phyloP scores from a whole-genome alignment of 106 monocot species.

The Acorus gramineus region DNA sequence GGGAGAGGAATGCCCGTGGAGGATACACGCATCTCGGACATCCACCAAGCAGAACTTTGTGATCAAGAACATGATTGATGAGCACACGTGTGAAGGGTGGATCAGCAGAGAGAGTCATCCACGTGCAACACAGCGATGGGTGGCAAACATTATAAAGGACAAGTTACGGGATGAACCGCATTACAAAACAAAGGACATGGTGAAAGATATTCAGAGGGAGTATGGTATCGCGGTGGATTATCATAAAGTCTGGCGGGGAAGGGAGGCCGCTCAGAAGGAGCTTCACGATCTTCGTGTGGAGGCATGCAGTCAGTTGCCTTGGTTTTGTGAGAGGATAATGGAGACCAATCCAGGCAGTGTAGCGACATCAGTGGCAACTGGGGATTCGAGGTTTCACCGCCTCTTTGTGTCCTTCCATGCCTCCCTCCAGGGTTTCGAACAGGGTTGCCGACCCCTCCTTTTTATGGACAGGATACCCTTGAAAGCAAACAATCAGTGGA shows the following conservation, averaged over 20 bases:
- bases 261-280: conserved; percentile 71
- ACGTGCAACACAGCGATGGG: conserved; percentile 79
- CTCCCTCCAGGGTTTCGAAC: conserved; percentile 72
- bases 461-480: conserved; percentile 62
- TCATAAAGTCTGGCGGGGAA: conserved; percentile 80
- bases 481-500: conserved; percentile 67
- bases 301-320: conserved; percentile 64
- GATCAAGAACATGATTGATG: conserved; percentile 69
- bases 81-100: conserved; percentile 54
- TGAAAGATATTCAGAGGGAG: conserved; percentile 72
- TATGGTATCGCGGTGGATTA: conserved; percentile 90
- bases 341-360: conserved; percentile 90
- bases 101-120: conserved; percentile 49
- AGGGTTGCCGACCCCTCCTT: conserved; percentile 74
- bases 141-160: conserved; percentile 93
- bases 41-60: conserved; percentile 50
- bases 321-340: conserved; percentile 80
- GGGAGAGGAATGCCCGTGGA: conserved; percentile 74
- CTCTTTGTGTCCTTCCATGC: conserved; percentile 78
- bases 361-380: conserved; percentile 44
- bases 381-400: conserved; percentile 47
- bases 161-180: conserved; percentile 72
- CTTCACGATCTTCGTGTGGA: conserved; percentile 75
- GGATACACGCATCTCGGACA: conserved; percentile 69
- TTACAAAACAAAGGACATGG: conserved; percentile 87